Base-by-base conservation (phyloP, 1,284 basidiomycete genomes). In the Thelephora terrestris region DNA sequence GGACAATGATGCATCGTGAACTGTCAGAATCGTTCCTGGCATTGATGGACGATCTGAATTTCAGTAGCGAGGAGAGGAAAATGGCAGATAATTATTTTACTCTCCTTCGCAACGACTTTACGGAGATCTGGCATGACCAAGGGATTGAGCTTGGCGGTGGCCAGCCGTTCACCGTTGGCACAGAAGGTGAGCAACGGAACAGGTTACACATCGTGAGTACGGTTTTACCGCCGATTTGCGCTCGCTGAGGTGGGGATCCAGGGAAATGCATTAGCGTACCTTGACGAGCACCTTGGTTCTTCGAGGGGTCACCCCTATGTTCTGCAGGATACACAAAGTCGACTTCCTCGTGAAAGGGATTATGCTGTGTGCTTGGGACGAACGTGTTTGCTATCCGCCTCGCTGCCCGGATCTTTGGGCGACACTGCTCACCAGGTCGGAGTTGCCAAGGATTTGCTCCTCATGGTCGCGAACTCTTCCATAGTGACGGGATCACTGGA, bases 41-140 rank as follows among this genome's bases (percentile, higher is more conserved):
- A 12, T 63, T 81, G 20, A 61, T 83, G 55, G 56, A 64, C 2
- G 27, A 45, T 7, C 60, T 82, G 36, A 65, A 74, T 36, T 61
- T 70, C 32, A 65, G 74, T 0, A 60, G 68, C 3, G 75, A 76
- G 37, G 73, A 81, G 54, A 64, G 70, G 57, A 71, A 74, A 53
- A 84, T 82, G 80, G 78, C 80, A 1, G 82, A 85, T 57, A 85
- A 84, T 53, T 83, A 82, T 55, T 85, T 75, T 57, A 70, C 79
- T 4, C 66, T 85, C 47, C 62, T 85, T 45, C 66, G 65, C 48
- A 84, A 83, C 52, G 56, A 61, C 23, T 57, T 68, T 14, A 68
- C 73, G 1, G 71, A 76, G 52, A 59, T 70, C 16, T 83, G 81
- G 79, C 74, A 79, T 51, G 78, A 81, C 57, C 74, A 79, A 54